These are phyloP conservation scores for Spiraea crenata DNA, from an alignment of 331 rosid species.

Conservation along the genomic window DNA sequence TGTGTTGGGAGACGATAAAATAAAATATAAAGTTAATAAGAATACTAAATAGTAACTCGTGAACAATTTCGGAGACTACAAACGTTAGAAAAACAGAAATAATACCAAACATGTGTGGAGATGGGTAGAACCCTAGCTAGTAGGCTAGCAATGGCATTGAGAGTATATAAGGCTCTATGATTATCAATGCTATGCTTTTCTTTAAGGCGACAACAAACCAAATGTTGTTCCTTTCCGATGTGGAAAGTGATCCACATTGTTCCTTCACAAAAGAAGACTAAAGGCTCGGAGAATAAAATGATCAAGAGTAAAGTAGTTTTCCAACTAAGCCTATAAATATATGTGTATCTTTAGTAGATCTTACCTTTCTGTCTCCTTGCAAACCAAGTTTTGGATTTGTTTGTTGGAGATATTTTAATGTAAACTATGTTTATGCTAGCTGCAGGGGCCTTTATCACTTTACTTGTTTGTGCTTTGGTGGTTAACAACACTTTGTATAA, in stretches of 20 bases:
- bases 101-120: conserved; percentile 12
- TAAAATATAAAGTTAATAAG: too few species aligned
- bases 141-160: neutral
- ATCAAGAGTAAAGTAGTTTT: conserved; percentile 5
- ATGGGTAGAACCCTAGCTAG: neutral
- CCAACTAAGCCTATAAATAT: conserved; percentile 23
- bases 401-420: conserved; percentile 14
- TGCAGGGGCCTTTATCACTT: too few species aligned
- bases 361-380: conserved; percentile 26
- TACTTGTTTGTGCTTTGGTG: neutral
- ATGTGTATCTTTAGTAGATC: neutral
- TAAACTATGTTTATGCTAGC: neutral
- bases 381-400: conserved; percentile 20
- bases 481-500: neutral
- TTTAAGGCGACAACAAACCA: conserved; percentile 26
- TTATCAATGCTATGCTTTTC: conserved; percentile 23
- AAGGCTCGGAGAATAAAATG: conserved; percentile 5
- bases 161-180: conserved; percentile 1
- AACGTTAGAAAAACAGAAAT: too few species aligned
- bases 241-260: conserved; percentile 5
- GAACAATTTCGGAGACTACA: too few species aligned
- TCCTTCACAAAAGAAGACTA: neutral
- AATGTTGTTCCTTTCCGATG: conserved; percentile 3
- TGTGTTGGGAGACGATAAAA: too few species aligned
- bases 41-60: too few species aligned